phyloP scores from a whole-genome alignment of 768 basidiomycete species.

The Xanthoconium stramineum region DNA sequence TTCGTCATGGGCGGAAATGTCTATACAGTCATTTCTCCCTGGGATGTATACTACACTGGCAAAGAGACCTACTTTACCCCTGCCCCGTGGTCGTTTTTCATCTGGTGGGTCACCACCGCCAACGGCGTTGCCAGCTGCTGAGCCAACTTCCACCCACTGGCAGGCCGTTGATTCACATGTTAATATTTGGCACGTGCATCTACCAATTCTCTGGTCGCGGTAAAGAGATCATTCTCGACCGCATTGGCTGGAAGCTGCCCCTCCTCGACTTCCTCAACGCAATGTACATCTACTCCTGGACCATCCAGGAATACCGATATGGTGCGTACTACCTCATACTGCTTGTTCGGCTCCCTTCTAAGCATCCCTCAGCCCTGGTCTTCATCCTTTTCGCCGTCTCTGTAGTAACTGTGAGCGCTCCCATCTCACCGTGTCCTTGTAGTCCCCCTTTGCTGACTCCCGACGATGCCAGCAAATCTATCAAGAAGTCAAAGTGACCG shows the following conservation, averaged over 20 bases:
- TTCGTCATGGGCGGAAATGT: slow-evolving; percentile 59
- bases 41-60: slow-evolving; percentile 43
- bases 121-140: neutral
- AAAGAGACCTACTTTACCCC: slow-evolving; percentile 71
- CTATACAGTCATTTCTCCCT: slow-evolving; percentile 56
- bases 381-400: slow-evolving; percentile 47
- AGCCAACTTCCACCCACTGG: neutral
- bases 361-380: slow-evolving; percentile 30
- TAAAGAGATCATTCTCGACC: slow-evolving; percentile 57
- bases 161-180: slow-evolving; percentile 61
- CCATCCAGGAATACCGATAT: slow-evolving; percentile 46
- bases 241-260: slow-evolving; percentile 64
- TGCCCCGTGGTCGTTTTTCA: slow-evolving; percentile 56
- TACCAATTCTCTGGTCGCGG: slow-evolving; percentile 56
- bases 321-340: slow-evolving; percentile 23
- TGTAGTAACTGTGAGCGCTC: slow-evolving; percentile 42
- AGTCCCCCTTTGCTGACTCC: neutral
- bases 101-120: slow-evolving; percentile 42
- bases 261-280: slow-evolving; percentile 62
- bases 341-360: neutral
- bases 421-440: neutral
- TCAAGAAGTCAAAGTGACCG: slow-evolving; percentile 59
- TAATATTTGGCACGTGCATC: slow-evolving; percentile 63
- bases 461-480: slow-evolving; percentile 49
- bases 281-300: slow-evolving; percentile 62